A percentile compares a stretch with the other conserved stretches of the same genome.
Conservation (phyloP, 1,284 basidiomycete species). For the Xerocomus nothofagi region DNA sequence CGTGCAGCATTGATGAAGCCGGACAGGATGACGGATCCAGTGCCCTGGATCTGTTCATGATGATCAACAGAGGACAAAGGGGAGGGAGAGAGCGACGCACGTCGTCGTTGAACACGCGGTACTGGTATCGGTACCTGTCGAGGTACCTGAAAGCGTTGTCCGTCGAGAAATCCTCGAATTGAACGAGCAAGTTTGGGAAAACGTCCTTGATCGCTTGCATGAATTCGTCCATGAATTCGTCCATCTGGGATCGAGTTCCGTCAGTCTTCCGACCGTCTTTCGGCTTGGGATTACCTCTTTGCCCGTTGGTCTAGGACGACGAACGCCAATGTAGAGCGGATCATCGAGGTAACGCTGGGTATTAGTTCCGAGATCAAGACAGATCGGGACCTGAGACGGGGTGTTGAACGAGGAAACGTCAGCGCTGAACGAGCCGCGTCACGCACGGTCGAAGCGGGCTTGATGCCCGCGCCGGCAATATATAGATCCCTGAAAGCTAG, state of each 20-base stretch:
- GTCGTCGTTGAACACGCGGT: slow-evolving; percentile 82
- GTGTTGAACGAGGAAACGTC: neutral
- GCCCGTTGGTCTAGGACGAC: slow-evolving; percentile 53
- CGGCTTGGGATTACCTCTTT: slow-evolving; percentile 39
- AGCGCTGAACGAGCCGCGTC: neutral
- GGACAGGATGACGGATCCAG: slow-evolving; percentile 75
- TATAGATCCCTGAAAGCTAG: slow-evolving; percentile 55
- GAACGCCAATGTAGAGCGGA: slow-evolving; percentile 79
- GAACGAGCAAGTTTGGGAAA: slow-evolving; percentile 74
- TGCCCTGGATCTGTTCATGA: slow-evolving; percentile 55
- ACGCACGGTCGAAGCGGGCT: slow-evolving; percentile 50
- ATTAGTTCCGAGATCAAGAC: slow-evolving; percentile 78
- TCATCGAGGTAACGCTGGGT: slow-evolving; percentile 72
- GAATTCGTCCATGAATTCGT: slow-evolving; percentile 80
- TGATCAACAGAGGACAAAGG: slow-evolving; percentile 11
- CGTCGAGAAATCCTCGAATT: slow-evolving; percentile 82
- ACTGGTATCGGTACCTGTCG: slow-evolving; percentile 57
- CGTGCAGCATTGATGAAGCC: slow-evolving; percentile 80
- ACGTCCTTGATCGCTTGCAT: slow-evolving; percentile 69
- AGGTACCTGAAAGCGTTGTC: slow-evolving; percentile 78
- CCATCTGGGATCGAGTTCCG: slow-evolving; percentile 46
- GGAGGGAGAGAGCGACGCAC: slow-evolving; percentile 40
- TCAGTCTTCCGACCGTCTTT: slow-evolving; percentile 8
- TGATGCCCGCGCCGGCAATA: slow-evolving; percentile 68
- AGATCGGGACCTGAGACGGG: slow-evolving; percentile 58